Evolutionary conservation across 345 rosid genomes (phyloP).

Genomic region (Brassica cretica): DNA sequence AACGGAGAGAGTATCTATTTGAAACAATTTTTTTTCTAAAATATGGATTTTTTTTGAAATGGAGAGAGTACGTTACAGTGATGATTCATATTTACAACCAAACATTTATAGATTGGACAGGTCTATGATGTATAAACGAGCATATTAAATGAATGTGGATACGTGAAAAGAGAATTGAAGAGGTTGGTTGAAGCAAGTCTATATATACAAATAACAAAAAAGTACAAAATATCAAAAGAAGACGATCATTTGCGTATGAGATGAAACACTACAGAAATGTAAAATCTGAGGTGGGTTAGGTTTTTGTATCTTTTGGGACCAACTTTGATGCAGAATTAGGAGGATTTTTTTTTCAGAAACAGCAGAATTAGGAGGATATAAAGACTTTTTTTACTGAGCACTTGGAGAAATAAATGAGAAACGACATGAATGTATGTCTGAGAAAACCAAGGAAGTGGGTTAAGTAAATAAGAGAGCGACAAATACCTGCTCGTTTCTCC

Average conservation of each 20-base stretch:
- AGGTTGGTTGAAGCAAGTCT: slow-evolving; percentile 2
- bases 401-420: slow-evolving; percentile 16
- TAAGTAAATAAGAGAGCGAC: slow-evolving; percentile 43
- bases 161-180: slow-evolving; percentile 30
- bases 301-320: slow-evolving; percentile 35
- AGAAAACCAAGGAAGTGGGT: slow-evolving; percentile 39
- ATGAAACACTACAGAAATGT: slow-evolving; percentile 32
- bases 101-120: slow-evolving; percentile 30
- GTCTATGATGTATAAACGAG: slow-evolving; percentile 36
- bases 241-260: slow-evolving; percentile 38
- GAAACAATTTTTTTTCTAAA: too few species aligned
- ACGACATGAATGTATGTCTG: slow-evolving; percentile 29
- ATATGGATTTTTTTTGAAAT: too few species aligned
- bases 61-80: not conserved
- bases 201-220: not conserved
- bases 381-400: slow-evolving; percentile 22
- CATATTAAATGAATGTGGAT: slow-evolving; percentile 42
- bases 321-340: slow-evolving; percentile 31
- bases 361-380: slow-evolving; percentile 22
- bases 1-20: too few species aligned
- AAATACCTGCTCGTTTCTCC: slow-evolving; percentile 40
- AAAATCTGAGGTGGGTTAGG: slow-evolving; percentile 39
- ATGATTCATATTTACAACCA: slow-evolving; percentile 22
- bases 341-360: not conserved
- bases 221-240: not conserved